phyloP scores from a whole-genome alignment of 768 basidiomycete species.

The Mycena maculata region DNA sequence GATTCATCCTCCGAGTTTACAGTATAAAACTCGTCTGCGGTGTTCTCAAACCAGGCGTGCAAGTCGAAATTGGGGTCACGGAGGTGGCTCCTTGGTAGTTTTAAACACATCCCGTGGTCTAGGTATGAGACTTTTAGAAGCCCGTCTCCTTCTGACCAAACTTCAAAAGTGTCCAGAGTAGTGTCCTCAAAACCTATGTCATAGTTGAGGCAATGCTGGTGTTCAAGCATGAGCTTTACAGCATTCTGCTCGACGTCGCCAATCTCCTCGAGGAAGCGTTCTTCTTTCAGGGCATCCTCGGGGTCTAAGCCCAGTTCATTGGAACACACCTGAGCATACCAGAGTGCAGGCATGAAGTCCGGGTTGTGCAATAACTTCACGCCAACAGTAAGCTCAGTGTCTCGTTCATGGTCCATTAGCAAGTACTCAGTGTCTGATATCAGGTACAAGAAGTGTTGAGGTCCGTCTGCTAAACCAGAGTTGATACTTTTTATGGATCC shows the following conservation, averaged over 20 bases:
- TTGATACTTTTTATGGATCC: background rate
- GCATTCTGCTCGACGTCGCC: background rate
- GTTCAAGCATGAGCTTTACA: background rate
- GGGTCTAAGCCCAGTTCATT: background rate
- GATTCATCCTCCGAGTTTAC: too few relatives aligned
- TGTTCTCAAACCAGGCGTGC: background rate
- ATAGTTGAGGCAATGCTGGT: background rate
- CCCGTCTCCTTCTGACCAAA: background rate
- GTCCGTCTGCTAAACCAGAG: too few relatives aligned
- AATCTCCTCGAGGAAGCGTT: background rate
- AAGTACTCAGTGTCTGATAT: background rate
- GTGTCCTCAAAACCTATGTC: background rate
- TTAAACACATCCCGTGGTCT: background rate
- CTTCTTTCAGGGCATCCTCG: background rate
- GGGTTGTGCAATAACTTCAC: background rate
- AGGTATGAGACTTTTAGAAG: background rate
- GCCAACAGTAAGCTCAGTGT: background rate
- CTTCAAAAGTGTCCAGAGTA: background rate
- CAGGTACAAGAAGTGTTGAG: too few relatives aligned
- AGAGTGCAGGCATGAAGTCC: too few relatives aligned
- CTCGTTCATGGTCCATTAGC: background rate
- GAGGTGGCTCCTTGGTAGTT: background rate
- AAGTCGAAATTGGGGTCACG: background rate
- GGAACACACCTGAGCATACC: background rate
- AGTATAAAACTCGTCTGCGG: too few relatives aligned